These are phyloP conservation scores for Candida albicans DNA, from an alignment of 1,139 yeast genomes.

Conservation along the genomic window DNA sequence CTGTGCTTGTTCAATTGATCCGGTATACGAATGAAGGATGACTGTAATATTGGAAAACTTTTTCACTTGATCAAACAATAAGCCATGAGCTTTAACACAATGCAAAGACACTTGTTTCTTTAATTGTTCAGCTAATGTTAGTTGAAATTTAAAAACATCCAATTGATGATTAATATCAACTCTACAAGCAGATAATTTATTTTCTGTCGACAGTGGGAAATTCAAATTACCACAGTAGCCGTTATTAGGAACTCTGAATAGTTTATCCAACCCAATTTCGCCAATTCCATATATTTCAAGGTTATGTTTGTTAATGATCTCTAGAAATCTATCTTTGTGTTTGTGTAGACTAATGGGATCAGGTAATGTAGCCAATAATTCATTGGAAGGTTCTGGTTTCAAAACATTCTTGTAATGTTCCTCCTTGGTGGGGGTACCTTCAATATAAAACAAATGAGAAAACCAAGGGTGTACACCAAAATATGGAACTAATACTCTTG, in stretches of 20 bases:
- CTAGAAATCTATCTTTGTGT: slow-evolving; percentile 33
- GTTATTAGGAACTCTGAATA: slow-evolving; percentile 63
- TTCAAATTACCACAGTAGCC: slow-evolving; percentile 52
- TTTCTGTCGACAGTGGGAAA: slow-evolving; percentile 12
- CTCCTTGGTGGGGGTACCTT: slow-evolving; percentile 22
- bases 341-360: slow-evolving; percentile 50
- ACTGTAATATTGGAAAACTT: slow-evolving; percentile 31
- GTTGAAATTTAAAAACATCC: slow-evolving; percentile 48
- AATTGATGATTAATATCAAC: slow-evolving; percentile 69
- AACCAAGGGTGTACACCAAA: slow-evolving; percentile 96
- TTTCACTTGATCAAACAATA: slow-evolving; percentile 47
- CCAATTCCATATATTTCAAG: slow-evolving; percentile 54
- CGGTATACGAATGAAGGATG: slow-evolving; percentile 84
- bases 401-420: slow-evolving; percentile 60
- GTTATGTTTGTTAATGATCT: slow-evolving; percentile 22
- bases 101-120: slow-evolving; percentile 69
- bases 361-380: slow-evolving; percentile 55
- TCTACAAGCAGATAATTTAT: slow-evolving; percentile 41
- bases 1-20: slow-evolving; percentile 65
- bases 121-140: slow-evolving; percentile 52
- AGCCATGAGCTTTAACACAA: slow-evolving; percentile 77
- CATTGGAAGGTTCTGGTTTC: slow-evolving; percentile 39
- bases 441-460: slow-evolving; percentile 55
- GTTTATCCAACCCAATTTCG: slow-evolving; percentile 84
- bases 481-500: slow-evolving; percentile 48